Evolutionary conservation across 345 rosid genomes (phyloP), one percentile per base, ranked within the genome.

Genomic region (Passiflora organensis): DNA sequence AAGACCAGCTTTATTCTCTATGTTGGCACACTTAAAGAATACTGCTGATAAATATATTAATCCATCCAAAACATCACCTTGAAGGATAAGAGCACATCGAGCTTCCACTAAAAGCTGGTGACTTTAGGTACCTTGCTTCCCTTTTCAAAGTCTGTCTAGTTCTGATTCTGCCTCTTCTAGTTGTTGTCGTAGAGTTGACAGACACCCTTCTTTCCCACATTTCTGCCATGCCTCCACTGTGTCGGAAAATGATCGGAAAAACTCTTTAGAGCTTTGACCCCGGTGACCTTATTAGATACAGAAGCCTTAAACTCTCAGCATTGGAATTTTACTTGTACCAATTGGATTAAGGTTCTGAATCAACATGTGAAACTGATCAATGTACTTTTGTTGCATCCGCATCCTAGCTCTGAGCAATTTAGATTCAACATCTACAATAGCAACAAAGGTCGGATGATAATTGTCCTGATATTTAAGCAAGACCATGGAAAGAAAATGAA

Each of bases 381-480:
- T 85, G 69, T 94, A 94, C 85, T 94, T 93, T 48, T 86, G 87
- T 64, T 93, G 99, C 96, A 93, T 93, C 77, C 75, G 64, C 99
- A 84, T 93, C 72, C 99, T 86, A 38, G 99, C 89, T 73, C 57
- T 84, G 55, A 89, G 95, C 68, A 94, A 74, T 84, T 87, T 87
- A 54, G 99, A 94, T 67, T 87, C 90, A 49, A 80, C 82, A 77
- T 67, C 99, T 89, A 53, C 13, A 60, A 52, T 41, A 44, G 67
- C 21, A 68, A 51, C 32, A 53, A 18, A 54, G 57, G 41, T n/a
- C n/a, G n/a, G n/a, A n/a, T n/a, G n/a, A n/a, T 0, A 37, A 37
- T 37, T 37, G 13, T 13, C 8, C 11, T 37, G 8, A 37, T 37
- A 6, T 37, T 37, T 37, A n/a, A n/a, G n/a, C n/a, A n/a, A n/a